Evolutionary conservation across 1,284 basidiomycete species (phyloP), one percentile per base, ranked within the genome.

Genomic region (Malassezia arunalokei): DNA sequence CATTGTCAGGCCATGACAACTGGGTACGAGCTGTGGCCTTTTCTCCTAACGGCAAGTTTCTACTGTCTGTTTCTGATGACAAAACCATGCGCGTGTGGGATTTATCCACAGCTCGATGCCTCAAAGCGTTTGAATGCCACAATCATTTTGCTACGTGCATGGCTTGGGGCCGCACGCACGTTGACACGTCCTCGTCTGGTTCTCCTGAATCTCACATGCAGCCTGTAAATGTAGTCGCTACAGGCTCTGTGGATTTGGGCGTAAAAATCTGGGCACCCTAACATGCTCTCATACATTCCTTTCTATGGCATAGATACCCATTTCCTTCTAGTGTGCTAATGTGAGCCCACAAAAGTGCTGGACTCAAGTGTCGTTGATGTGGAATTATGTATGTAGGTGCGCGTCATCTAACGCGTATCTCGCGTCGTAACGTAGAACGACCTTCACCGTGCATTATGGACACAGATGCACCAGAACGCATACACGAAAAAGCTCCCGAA

Each of bases 51-150:
- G 88, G 88, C 37, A 89, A 89, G 73, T 83, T 81, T 68, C 80
- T 92, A 5, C 78, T 92, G 12, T 88, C 86, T 2, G 86, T 84
- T 1, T 85, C 85, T 5, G 88, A 92, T 73, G 88, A 92, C 77
- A 87, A 89, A 75, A 87, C 86, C 8, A 81, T 91, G 65, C 81
- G 86, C 8, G 79, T 89, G 12, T 92, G 88, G 88, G 88, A 92
- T 60, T 76, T 92, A 35, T 77, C 79, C 33, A 85, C 83, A 3
- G 84, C 86, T 1, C 80, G 87, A 56, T 86, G 86, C 66, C 77
- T 82, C 60, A 87, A 86, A 75, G 85, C 82, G 37, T 79, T 91
- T 41, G 86, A 90, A 57, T 87, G 86, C 1, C 88, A 91, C 71
- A 79, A 79, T 3, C 87, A 88, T 67, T 91, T 92, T 66, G 83